Conservation (phyloP, 176 grass and related monocot species). For the Ensete glaucum region DNA sequence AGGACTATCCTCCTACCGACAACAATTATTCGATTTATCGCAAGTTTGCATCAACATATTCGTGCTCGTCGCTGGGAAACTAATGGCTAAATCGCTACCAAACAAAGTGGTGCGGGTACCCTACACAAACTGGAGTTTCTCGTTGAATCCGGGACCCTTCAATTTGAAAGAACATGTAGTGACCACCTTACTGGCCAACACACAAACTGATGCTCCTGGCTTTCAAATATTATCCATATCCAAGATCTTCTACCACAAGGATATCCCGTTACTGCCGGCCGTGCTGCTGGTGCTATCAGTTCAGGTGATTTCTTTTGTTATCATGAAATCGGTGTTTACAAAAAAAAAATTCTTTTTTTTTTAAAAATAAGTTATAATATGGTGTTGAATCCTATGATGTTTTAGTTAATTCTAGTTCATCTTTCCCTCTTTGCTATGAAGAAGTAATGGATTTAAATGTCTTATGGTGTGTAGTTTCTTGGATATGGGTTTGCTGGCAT, state of each 20-base stretch:
- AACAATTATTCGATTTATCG: background rate
- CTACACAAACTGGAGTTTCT: background rate
- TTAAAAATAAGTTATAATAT: too few relatives aligned
- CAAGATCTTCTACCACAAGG: background rate
- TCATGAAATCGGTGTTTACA: too few relatives aligned
- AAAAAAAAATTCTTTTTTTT: too few relatives aligned
- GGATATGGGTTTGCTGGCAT: conserved; percentile 5
- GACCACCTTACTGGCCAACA: background rate
- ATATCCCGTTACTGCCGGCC: background rate
- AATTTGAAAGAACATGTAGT: background rate
- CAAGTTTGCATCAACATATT: background rate
- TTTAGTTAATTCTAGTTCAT: too few relatives aligned
- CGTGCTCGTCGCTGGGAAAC: background rate
- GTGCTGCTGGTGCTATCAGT: background rate
- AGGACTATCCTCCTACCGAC: background rate
- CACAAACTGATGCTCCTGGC: too few relatives aligned
- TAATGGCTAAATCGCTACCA: background rate
- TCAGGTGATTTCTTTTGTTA: background rate
- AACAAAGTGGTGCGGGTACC: background rate
- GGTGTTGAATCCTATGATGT: too few relatives aligned
- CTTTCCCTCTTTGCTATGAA: too few relatives aligned
- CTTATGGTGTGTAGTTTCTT: background rate
- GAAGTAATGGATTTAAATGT: too few relatives aligned
- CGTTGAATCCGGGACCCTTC: background rate
- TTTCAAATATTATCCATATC: background rate